Percentiles rank a stretch among this genome's conserved stretches.
Evolutionary conservation across 1,284 basidiomycete species (phyloP).

Genomic region (Cutaneotrichosporon curvatum): DNA sequence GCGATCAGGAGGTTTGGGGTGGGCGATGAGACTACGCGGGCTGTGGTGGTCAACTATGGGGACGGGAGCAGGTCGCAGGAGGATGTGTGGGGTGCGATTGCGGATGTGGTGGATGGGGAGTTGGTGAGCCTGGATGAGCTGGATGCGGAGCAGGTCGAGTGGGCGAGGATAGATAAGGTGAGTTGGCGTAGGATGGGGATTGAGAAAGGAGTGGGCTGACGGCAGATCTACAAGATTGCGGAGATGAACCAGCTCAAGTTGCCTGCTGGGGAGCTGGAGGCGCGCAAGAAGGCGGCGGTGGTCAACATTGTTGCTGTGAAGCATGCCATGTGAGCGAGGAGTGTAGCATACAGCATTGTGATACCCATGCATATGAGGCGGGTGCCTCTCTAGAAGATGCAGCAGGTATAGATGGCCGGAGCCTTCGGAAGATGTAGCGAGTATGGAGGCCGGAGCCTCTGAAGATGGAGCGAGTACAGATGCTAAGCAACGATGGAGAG

Average conservation of each 20-base stretch:
- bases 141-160: slow-evolving; percentile 45
- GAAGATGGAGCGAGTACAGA: too few relatives aligned
- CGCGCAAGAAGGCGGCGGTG: slow-evolving; percentile 60
- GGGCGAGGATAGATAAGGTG: slow-evolving; percentile 65
- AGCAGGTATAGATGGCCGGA: too few relatives aligned
- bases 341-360: neutral
- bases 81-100: slow-evolving; percentile 53
- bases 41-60: slow-evolving; percentile 67
- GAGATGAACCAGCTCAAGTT: slow-evolving; percentile 46
- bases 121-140: slow-evolving; percentile 13
- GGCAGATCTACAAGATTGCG: slow-evolving; percentile 68
- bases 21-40: slow-evolving; percentile 56
- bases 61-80: slow-evolving; percentile 5
- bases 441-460: neutral
- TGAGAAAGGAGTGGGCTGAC: too few relatives aligned
- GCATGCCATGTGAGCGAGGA: slow-evolving; percentile 50
- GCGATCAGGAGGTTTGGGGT: slow-evolving; percentile 77
- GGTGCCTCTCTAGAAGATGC: too few relatives aligned
- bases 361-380: slow-evolving; percentile 7
- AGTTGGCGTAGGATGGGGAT: slow-evolving; percentile 18
- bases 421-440: too few relatives aligned
- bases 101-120: slow-evolving; percentile 49
- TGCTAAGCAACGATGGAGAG: slow-evolving; percentile 32
- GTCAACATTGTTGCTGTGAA: slow-evolving; percentile 74
- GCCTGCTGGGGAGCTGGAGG: slow-evolving; percentile 16